Evolutionary conservation across 805 yeast genomes (phyloP).

Genomic region (Monosporozyma unispora): DNA sequence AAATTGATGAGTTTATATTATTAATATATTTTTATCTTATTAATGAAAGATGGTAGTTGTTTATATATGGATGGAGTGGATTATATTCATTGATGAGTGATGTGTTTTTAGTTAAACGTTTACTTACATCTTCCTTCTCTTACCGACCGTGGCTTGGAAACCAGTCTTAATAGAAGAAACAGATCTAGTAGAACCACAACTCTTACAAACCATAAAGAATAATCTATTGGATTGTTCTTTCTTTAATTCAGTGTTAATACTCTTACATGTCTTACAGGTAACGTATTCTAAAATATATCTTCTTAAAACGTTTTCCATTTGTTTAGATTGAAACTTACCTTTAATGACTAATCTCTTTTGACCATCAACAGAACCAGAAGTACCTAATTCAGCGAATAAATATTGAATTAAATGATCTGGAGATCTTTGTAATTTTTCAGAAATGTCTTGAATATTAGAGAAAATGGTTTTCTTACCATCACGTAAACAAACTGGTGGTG

Average conservation of each 20-base stretch:
- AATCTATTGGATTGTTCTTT: conserved; percentile 95
- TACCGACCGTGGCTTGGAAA: conserved; percentile 96
- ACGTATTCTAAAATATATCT: conserved; percentile 95
- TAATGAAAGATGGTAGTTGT: conserved; percentile 3
- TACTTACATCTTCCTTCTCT: conserved; percentile 57
- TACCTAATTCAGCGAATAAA: conserved; percentile 97
- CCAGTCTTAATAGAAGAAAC: conserved; percentile 97
- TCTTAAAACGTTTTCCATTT: conserved; percentile 91
- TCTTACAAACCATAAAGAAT: conserved; percentile 94
- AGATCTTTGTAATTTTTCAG: conserved; percentile 88
- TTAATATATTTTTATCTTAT: neutral
- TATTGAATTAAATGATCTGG: conserved; percentile 96
- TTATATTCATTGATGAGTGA: neutral
- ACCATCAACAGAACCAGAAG: conserved; percentile 98
- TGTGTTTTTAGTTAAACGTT: neutral
- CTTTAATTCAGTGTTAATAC: conserved; percentile 90
- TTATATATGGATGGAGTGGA: conserved; percentile 2
- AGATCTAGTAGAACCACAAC: conserved; percentile 95
- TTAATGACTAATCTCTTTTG: conserved; percentile 92
- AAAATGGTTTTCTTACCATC: conserved; percentile 98
- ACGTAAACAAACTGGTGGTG: conserved; percentile 94
- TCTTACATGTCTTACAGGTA: conserved; percentile 97
- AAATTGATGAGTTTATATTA: neutral
- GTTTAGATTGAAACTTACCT: conserved; percentile 97
- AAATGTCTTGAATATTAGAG: conserved; percentile 90